Percentiles rank a stretch among this genome's conserved stretches.
Evolutionary conservation across 2,329 filamentous ascomycete genomes (phyloP).

Genomic region (Penicillium sp.): DNA sequence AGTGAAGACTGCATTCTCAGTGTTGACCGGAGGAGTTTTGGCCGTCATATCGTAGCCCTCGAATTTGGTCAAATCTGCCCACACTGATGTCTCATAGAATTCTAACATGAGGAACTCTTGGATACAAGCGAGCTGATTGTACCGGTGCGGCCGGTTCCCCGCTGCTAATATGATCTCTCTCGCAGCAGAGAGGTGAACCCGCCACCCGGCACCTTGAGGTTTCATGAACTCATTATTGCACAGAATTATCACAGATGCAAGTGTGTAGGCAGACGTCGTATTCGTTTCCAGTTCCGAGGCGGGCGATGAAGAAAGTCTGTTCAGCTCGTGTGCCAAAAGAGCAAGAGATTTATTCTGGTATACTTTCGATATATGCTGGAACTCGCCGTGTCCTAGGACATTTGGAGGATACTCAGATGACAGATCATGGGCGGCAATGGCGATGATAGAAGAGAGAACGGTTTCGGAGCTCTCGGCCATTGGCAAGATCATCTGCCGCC

Average conservation of each 20-base stretch:
- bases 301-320: not conserved
- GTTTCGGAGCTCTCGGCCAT: slow-evolving; percentile 19
- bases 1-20: slow-evolving; percentile 17
- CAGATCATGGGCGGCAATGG: slow-evolving; percentile 21
- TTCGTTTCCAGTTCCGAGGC: not conserved
- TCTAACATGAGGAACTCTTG: slow-evolving; percentile 23
- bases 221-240: slow-evolving; percentile 25
- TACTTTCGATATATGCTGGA: slow-evolving; percentile 7
- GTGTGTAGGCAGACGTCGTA: slow-evolving; percentile 5
- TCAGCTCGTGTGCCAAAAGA: slow-evolving; percentile 4
- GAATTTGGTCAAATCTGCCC: slow-evolving; percentile 19
- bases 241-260: slow-evolving; percentile 22
- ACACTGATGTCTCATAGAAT: slow-evolving; percentile 20
- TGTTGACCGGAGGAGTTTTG: slow-evolving; percentile 4
- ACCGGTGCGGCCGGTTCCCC: not conserved
- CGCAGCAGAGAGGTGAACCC: slow-evolving; percentile 22
- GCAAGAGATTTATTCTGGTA: slow-evolving; percentile 10
- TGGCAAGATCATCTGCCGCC: slow-evolving; percentile 22
- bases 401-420: slow-evolving; percentile 6
- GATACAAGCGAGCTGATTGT: slow-evolving; percentile 5
- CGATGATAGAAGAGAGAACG: slow-evolving; percentile 22
- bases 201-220: slow-evolving; percentile 18
- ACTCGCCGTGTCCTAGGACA: not conserved
- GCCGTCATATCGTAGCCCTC: slow-evolving; percentile 11
- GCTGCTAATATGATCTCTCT: slow-evolving; percentile 18